These are phyloP conservation scores for Luffa aegyptiaca DNA, from an alignment of 306 rosid genomes.

Conservation along the genomic window DNA sequence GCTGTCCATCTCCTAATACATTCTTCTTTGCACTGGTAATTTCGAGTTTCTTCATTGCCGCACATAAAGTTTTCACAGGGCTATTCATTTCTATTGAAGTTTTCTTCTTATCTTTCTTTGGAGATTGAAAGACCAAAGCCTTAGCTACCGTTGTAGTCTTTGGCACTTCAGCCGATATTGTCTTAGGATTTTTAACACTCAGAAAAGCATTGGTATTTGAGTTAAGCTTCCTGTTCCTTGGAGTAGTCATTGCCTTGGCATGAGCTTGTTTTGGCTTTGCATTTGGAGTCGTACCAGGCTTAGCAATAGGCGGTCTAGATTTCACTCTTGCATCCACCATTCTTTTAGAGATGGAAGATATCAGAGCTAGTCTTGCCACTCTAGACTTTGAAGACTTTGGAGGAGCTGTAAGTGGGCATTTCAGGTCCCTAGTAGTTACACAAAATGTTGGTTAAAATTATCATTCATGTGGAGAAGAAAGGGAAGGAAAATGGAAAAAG, in stretches of 20 bases:
- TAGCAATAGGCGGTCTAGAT: conserved; percentile 31
- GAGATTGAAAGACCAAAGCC: conserved; percentile 67
- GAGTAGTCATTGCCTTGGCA: conserved; percentile 67
- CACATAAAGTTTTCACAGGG: conserved; percentile 44
- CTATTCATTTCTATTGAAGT: conserved; percentile 38
- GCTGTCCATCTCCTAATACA: conserved; percentile 21
- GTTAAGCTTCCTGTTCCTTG: conserved; percentile 53
- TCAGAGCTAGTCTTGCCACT: conserved; percentile 55
- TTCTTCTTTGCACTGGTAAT: conserved; percentile 46
- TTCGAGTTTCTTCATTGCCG: conserved; percentile 75
- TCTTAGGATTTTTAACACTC: conserved; percentile 64
- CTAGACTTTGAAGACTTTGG: conserved; percentile 59
- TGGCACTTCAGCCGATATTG: conserved; percentile 30
- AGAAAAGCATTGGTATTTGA: conserved; percentile 49
- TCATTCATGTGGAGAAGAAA: not conserved
- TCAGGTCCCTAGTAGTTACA: conserved; percentile 35
- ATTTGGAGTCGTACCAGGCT: conserved; percentile 47
- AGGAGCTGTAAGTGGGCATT: conserved; percentile 80
- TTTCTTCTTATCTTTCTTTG: conserved; percentile 42
- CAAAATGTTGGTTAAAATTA: not conserved
- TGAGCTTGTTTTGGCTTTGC: conserved; percentile 42
- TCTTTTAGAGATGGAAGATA: conserved; percentile 57
- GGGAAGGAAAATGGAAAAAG: not conserved
- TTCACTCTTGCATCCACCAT: conserved; percentile 23
- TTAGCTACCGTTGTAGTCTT: conserved; percentile 53